Percentiles rank a stretch among this genome's conserved stretches.
Conservation (phyloP, 768 basidiomycete species). For the Lactifluus echinatus region DNA sequence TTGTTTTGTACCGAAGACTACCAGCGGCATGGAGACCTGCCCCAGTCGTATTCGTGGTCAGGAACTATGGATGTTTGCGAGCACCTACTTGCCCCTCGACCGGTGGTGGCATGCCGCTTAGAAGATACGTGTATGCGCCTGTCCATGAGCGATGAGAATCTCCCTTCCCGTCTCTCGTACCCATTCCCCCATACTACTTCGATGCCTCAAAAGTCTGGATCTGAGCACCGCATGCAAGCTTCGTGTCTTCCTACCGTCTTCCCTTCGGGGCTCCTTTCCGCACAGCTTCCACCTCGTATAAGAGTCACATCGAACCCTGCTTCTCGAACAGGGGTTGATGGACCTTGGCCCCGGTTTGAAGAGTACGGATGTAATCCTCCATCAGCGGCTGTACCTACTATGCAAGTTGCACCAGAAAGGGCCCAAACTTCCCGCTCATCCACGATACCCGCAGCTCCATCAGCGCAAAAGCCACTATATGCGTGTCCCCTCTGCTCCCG, state of each 20-base stretch:
- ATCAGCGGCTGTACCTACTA: background rate
- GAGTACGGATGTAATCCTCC: background rate
- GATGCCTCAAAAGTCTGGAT: background rate
- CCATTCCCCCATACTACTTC: background rate
- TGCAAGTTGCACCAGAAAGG: background rate
- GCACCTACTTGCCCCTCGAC: background rate
- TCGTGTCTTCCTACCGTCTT: background rate
- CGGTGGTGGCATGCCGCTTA: background rate
- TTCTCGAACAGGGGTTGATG: background rate
- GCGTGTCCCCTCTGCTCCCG: conserved; percentile 17
- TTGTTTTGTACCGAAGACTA: background rate
- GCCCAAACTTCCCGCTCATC: background rate
- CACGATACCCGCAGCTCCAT: background rate
- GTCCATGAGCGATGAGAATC: background rate
- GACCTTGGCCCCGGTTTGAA: background rate
- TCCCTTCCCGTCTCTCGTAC: background rate
- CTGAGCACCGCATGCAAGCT: background rate
- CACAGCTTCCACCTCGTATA: background rate
- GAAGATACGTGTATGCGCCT: conserved; percentile 1
- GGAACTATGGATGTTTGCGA: background rate
- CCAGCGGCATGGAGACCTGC: background rate
- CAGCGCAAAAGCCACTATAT: conserved; percentile 2
- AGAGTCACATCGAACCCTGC: background rate
- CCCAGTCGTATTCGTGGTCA: background rate
- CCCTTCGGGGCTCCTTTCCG: background rate